Conservation (phyloP, 1,284 basidiomycete species). For the Cutaneotrichosporon sp. region DNA sequence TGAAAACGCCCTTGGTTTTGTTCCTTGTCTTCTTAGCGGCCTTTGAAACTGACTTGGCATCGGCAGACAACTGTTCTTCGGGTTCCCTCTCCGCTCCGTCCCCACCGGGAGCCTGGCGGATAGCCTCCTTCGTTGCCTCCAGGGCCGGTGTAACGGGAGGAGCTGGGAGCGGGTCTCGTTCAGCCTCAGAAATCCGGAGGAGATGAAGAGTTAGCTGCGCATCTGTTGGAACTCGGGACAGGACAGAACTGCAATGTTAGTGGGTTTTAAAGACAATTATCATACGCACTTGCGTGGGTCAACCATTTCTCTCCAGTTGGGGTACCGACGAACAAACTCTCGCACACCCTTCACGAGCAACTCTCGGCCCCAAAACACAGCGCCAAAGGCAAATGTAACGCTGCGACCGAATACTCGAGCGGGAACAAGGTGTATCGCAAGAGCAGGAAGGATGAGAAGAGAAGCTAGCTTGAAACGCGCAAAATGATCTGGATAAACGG, state of each 20-base stretch:
- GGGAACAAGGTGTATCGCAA: conserved; percentile 50
- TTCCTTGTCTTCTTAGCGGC: background rate
- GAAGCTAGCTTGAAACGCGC: conserved; percentile 49
- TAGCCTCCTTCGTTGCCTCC: background rate
- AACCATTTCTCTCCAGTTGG: conserved; percentile 53
- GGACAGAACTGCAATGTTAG: conserved; percentile 46
- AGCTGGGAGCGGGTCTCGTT: conserved; percentile 40
- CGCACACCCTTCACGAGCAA: conserved; percentile 52
- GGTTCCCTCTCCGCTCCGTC: background rate
- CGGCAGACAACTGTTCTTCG: background rate
- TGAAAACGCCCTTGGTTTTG: conserved; percentile 7
- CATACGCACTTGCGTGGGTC: conserved; percentile 38
- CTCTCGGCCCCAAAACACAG: conserved; percentile 55
- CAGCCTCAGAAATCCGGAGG: conserved; percentile 53
- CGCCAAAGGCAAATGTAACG: conserved; percentile 51
- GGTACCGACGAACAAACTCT: conserved; percentile 48
- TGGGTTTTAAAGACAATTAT: background rate
- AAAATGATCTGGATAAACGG: conserved; percentile 42
- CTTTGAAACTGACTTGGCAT: background rate
- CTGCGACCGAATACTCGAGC: conserved; percentile 50
- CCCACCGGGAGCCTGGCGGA: background rate
- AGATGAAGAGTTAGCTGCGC: conserved; percentile 57
- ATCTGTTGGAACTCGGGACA: conserved; percentile 56
- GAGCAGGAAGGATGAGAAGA: conserved; percentile 42
- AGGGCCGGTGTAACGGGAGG: conserved; percentile 39